A percentile compares a stretch with the other conserved stretches of the same genome.
Conservation (phyloP, 2,329 filamentous ascomycete species). For the Aspergillus ibericus region DNA sequence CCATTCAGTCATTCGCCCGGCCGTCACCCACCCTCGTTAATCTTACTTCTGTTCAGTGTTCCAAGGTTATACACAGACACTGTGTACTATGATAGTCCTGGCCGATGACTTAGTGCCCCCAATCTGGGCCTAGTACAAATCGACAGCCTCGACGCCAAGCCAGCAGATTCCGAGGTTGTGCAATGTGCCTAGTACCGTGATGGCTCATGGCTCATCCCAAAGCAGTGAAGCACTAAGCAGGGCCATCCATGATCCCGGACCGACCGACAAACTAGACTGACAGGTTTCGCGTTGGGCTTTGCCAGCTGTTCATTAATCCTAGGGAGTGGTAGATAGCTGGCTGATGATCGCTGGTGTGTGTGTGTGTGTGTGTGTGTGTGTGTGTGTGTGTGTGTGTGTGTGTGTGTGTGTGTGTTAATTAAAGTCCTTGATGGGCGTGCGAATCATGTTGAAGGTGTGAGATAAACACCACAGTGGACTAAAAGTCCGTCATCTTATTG, state of each 20-base stretch:
- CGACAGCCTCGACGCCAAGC: background rate
- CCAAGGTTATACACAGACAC: slow-evolving; percentile 3
- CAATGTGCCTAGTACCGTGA: background rate
- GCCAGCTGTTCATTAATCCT: too few relatives aligned
- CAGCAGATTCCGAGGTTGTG: background rate
- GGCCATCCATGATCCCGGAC: background rate
- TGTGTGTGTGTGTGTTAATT: too few relatives aligned
- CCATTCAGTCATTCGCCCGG: background rate
- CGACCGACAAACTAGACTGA: background rate
- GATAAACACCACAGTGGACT: slow-evolving; percentile 1
- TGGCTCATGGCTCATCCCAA: background rate
- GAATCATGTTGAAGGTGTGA: slow-evolving; percentile 8
- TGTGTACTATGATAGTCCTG: background rate
- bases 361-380: too few relatives aligned
- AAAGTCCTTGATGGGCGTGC: slow-evolving; percentile 1
- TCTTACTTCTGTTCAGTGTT: background rate
- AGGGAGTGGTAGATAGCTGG: slow-evolving; percentile 1
- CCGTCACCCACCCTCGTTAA: background rate
- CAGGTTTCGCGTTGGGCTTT: too few relatives aligned
- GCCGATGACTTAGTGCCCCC: background rate
- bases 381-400: too few relatives aligned
- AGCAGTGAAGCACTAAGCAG: too few relatives aligned
- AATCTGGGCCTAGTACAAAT: background rate
- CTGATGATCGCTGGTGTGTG: slow-evolving; percentile 10
- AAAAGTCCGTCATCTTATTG: slow-evolving; percentile 1